Percentiles rank a stretch among this genome's conserved stretches.
These are phyloP conservation scores for Alloascoidea africana DNA, from an alignment of 805 yeast species.

Conservation along the genomic window DNA sequence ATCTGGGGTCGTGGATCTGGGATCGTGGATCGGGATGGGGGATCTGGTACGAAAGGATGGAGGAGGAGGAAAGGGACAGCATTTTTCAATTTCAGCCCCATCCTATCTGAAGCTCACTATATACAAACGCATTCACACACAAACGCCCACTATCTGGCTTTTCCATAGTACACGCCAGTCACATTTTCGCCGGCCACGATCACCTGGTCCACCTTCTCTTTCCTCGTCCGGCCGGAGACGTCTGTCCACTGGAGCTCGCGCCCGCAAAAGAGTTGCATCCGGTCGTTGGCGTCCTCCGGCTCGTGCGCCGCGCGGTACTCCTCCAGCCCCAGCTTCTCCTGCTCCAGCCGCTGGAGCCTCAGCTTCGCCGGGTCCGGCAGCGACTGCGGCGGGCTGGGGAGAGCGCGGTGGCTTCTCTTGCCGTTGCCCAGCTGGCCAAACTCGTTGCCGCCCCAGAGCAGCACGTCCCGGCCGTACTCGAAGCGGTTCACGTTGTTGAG, in stretches of 20 bases:
- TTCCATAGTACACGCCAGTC: conserved; percentile 48
- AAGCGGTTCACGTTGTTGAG: conserved; percentile 29
- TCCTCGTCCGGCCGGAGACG: conserved; percentile 13
- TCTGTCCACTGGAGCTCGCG: conserved; percentile 9
- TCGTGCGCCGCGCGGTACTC: neutral
- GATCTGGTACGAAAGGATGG: no score
- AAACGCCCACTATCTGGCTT: no score
- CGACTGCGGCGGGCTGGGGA: conserved; percentile 24
- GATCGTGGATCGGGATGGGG: no score
- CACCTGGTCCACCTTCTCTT: conserved; percentile 30
- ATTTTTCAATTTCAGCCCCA: no score
- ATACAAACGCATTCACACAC: no score
- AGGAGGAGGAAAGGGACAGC: no score
- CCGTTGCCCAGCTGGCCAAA: conserved; percentile 80
- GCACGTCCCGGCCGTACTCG: conserved; percentile 27
- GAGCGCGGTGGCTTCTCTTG: conserved; percentile 40
- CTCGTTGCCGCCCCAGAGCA: conserved; percentile 77
- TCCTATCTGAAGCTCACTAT: no score
- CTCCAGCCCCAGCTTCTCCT: neutral
- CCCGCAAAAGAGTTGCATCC: conserved; percentile 28
- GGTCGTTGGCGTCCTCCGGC: neutral
- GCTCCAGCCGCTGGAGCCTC: neutral
- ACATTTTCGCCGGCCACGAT: conserved; percentile 46
- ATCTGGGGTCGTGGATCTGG: no score
- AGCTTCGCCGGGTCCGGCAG: conserved; percentile 20